phyloP scores from a whole-genome alignment of 192 early-diverging fungal species.

The Backusella westeae region DNA sequence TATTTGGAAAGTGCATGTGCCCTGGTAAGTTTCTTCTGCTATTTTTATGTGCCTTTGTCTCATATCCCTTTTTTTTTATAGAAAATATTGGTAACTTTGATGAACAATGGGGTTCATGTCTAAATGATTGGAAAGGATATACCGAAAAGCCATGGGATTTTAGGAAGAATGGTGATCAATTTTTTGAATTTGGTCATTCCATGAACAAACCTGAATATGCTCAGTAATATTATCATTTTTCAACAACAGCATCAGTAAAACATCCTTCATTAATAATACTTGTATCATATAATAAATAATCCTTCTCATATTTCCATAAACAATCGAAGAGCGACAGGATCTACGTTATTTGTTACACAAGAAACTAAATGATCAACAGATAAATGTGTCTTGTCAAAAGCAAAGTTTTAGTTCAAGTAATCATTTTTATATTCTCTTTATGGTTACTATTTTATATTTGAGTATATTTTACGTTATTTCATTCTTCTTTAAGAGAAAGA shows the following conservation, averaged over 20 bases:
- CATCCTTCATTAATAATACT: neutral
- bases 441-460: too few species aligned
- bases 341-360: neutral
- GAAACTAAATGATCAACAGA: neutral
- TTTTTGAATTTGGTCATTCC: neutral
- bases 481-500: neutral
- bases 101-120: conserved; percentile 24
- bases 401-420: neutral
- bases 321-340: neutral
- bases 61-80: neutral
- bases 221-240: neutral
- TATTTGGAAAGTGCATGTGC: conserved; percentile 30
- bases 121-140: conserved; percentile 21
- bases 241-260: neutral
- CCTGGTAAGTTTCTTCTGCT: conserved; percentile 14
- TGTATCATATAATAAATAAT: conserved; percentile 1
- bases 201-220: neutral
- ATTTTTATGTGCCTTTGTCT: neutral
- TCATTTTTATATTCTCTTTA: neutral
- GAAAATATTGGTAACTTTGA: conserved; percentile 29
- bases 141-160: conserved; percentile 21
- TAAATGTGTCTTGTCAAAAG: neutral
- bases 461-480: neutral
- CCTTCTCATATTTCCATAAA: neutral
- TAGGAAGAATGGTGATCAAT: conserved; percentile 14